Conservation (phyloP, 306 rosid species). For the Clitoria ternatea region DNA sequence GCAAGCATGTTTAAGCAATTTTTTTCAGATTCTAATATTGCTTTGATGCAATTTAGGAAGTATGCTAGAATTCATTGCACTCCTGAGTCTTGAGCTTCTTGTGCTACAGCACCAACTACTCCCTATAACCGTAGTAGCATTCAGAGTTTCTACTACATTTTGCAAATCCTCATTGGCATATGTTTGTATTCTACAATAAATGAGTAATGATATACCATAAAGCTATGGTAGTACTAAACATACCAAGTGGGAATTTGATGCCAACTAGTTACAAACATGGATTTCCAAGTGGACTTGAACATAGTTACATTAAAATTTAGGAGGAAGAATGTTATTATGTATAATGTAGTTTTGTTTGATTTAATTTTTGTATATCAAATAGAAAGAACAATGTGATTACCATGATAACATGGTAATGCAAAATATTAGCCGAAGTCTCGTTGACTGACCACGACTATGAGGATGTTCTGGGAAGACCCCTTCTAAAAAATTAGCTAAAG, state of each 20-base stretch:
- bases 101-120: not conserved
- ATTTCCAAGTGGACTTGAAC: not conserved
- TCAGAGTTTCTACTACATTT: slow-evolving; percentile 10
- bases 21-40: not conserved
- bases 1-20: not conserved
- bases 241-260: not conserved
- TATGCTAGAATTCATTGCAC: slow-evolving; percentile 1
- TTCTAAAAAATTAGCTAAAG: no score
- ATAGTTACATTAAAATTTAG: no score
- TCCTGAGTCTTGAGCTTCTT: not conserved
- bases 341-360: no score
- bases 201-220: not conserved
- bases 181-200: not conserved
- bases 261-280: not conserved
- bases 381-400: not conserved
- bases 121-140: not conserved
- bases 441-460: no score
- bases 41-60: slow-evolving; percentile 7
- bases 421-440: not conserved
- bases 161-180: not conserved
- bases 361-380: no score
- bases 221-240: not conserved
- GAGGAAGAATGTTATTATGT: no score
- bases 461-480: no score
- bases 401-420: not conserved